Base-by-base conservation (phyloP, 768 basidiomycete species). In the Tylopilus felleus region DNA sequence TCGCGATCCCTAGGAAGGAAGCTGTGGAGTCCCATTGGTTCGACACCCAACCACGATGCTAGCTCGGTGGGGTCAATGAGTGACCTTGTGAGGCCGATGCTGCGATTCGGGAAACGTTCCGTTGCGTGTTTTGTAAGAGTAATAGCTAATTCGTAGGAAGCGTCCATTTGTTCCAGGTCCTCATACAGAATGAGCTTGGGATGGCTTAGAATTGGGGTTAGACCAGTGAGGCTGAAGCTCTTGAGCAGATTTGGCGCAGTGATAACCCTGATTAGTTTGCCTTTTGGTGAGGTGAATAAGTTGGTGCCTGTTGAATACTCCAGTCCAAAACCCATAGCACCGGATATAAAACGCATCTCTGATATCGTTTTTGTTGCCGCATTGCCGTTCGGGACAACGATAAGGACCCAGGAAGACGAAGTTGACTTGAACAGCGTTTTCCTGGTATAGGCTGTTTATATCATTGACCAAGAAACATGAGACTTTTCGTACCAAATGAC, bases 1-100 rank as follows among this genome's bases (percentile, higher is more conserved):
- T 93, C 90, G 35, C 95, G 85, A 62, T 93, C 88, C 40, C 76
- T 81, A 2, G 95, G 89, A 7, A 82, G 77, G 77, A 99, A 97
- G 65, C 81, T 83, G 67, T 87, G 85, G 39, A 89, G 69, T 22
- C 79, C 81, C 13, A 73, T 72, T 4, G 80, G 69, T 41, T 87
- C 80, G 44, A 91, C 85, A 49, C 81, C 76, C 16, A 99, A 74
- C 96, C 95, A 99, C 9, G 80, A 74, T 5, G 90, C 93, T 17
- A 98, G 73, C 62, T 90, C 88, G 6, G 78, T 71, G 2, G 91
- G 81, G 62, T 99, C 93, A 58, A 85, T 82, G 25, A 98, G 78
- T 0, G 94, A 91, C 28, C 77, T 77, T 5, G 88, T 81, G 17
- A 94, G 69, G 2, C 91, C 94, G 40, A 98, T 77, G 59, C 84